These are phyloP conservation scores for Malus asiatica DNA, from an alignment of 306 rosid genomes.

Conservation along the genomic window DNA sequence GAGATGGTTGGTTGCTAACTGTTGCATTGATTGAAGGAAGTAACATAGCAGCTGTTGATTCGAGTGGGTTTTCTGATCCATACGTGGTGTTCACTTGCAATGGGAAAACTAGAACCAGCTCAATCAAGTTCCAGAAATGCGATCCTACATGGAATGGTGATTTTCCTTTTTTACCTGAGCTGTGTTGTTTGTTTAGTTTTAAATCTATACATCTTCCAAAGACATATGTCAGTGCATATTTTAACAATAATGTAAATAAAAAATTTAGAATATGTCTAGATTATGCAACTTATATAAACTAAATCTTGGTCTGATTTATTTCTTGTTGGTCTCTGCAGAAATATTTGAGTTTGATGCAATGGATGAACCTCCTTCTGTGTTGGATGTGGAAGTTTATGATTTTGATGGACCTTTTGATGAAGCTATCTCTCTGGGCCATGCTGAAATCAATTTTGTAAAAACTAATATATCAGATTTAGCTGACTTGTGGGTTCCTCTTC, in stretches of 20 bases:
- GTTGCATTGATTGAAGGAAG: slow-evolving; percentile 92
- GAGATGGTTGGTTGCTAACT: slow-evolving; percentile 97
- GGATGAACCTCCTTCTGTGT: slow-evolving; percentile 90
- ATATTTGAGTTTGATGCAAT: slow-evolving; percentile 96
- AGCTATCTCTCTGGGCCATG: slow-evolving; percentile 60
- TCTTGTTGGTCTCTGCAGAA: slow-evolving; percentile 40
- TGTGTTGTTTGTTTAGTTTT: neutral
- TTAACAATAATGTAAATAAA: neutral
- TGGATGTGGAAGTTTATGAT: slow-evolving; percentile 77
- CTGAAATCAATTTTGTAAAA: slow-evolving; percentile 79
- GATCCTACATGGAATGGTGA: slow-evolving; percentile 94
- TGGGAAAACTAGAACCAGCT: slow-evolving; percentile 86
- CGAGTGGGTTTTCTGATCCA: slow-evolving; percentile 66
- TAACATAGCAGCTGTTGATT: slow-evolving; percentile 61
- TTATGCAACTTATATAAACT: neutral
- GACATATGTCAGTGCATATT: neutral
- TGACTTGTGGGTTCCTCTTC: slow-evolving; percentile 85
- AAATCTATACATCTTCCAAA: neutral
- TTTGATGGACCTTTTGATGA: slow-evolving; percentile 96
- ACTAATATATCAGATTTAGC: slow-evolving; percentile 79
- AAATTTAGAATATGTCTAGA: neutral
- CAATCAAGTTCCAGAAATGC: slow-evolving; percentile 76
- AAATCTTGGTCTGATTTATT: slow-evolving; percentile 13
- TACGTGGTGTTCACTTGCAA: slow-evolving; percentile 88
- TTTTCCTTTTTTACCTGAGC: slow-evolving; percentile 10